Percentiles rank a stretch among this genome's conserved stretches.
phyloP scores from a whole-genome alignment of 23 red algal genomes.

The Chondrus crispus region DNA sequence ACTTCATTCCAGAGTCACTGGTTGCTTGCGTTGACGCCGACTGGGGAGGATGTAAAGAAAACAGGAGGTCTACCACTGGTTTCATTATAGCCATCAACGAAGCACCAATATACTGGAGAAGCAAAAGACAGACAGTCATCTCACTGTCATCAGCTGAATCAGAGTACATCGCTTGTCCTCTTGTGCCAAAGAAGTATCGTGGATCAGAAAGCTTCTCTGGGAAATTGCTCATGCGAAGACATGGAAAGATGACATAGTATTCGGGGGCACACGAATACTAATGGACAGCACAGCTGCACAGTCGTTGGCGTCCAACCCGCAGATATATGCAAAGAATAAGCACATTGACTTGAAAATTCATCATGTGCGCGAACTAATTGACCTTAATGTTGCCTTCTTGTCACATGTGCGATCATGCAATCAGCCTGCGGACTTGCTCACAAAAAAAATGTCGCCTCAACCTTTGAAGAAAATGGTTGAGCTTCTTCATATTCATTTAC shows the following conservation, averaged over 20 bases:
- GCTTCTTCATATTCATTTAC: no score
- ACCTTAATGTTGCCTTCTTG: no score
- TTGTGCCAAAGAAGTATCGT: slow-evolving; percentile 20
- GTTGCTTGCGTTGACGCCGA: slow-evolving; percentile 1
- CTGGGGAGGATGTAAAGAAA: slow-evolving; percentile 21
- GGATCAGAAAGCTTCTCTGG: neutral
- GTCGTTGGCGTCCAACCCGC: no score
- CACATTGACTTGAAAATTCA: no score
- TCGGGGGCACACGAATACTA: neutral
- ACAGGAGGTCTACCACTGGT: slow-evolving; percentile 29
- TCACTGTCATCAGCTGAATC: slow-evolving; percentile 19
- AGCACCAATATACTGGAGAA: slow-evolving; percentile 11
- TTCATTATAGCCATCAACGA: slow-evolving; percentile 31
- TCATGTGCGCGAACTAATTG: no score
- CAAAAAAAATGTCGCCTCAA: no score
- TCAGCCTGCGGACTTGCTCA: no score
- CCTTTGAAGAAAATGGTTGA: no score
- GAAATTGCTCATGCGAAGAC: neutral
- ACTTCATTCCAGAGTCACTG: neutral
- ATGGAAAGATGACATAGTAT: neutral
- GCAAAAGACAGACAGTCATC: neutral
- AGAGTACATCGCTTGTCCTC: slow-evolving; percentile 13
- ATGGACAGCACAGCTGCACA: no score
- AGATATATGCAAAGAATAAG: no score
- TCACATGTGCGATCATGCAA: no score